Base-by-base conservation (phyloP, 495 filamentous ascomycete species). In the Penicillium macrosclerotiorum region DNA sequence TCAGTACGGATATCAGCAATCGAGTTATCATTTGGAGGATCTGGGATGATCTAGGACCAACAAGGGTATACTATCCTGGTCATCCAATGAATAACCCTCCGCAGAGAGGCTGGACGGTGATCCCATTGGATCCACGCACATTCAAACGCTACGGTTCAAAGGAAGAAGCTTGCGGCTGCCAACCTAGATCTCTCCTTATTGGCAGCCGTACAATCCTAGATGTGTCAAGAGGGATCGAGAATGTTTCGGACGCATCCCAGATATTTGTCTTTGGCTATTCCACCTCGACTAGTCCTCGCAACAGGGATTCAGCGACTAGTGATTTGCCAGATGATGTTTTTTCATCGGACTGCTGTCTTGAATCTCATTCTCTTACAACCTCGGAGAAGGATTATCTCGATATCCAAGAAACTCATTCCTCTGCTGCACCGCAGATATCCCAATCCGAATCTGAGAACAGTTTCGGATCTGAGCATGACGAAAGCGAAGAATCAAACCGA, bases 1-100 rank as follows among this genome's bases (percentile, higher is more conserved):
- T 84, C 13, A 90, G 85, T 16, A 81, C 81, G 8, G 87, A 90
- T 50, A 90, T 96, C 32, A 54, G 69, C 13, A 89, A 88, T 16
- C 68, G 62, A 14, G 70, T 83, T 1, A 74, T 82, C 41, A 45
- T 90, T 2, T 86, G 90, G 77, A 75, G 85, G 37, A 72, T 91
- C 13, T 87, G 81, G 79, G 60, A 69, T 4, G 43, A 51, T 16
- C 43, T 69, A 4, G 47, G 33, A 9, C 68, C 70, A 3, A 44
- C 59, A 25, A 57, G 57, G 23, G 42, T 50, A 7, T 63, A 63
- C 36, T 49, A 60, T 27, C 65, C 68, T 31, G 64, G 60, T 11
- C 40, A 62, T 43, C 47, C 38, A 12, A 16, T 37, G 8, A 49
- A 49, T 6, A 51, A 42, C 11, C 44, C 48, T 34, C 42, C 37